Conservation (phyloP, 163 green algal species). For the Scenedesmus sp. region DNA sequence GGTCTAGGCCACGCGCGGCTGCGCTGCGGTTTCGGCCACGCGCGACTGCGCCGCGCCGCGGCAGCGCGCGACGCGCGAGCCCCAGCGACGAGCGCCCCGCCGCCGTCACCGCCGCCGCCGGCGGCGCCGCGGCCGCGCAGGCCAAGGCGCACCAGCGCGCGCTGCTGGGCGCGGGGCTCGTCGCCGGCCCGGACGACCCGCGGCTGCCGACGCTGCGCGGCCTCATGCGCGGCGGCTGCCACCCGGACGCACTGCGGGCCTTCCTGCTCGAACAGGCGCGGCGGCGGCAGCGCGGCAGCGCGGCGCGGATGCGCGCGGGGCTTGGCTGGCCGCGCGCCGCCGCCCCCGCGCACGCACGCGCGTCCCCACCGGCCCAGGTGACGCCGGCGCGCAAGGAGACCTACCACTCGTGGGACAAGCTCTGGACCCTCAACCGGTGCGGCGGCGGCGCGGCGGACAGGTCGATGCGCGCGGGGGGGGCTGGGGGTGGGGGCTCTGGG, state of each 20-base stretch:
- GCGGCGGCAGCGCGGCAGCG: background rate
- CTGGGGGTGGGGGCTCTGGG: no score
- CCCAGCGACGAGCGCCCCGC: no score
- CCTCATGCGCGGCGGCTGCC: constrained; percentile 32
- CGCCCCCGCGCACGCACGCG: background rate
- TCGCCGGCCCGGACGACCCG: constrained; percentile 18
- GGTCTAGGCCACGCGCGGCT: no score
- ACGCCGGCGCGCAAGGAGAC: constrained; percentile 44
- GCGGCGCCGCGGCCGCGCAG: constrained; percentile 8
- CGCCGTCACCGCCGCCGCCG: no score
- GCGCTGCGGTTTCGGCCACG: no score
- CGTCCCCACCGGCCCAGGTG: background rate
- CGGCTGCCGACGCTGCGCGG: constrained; percentile 33
- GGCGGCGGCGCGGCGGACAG: no score
- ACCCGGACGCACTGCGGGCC: constrained; percentile 27
- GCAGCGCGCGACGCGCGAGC: no score
- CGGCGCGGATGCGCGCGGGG: no score
- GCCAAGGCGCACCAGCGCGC: constrained; percentile 36
- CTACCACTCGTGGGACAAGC: constrained; percentile 43
- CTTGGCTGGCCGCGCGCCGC: no score
- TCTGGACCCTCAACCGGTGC: constrained; percentile 47
- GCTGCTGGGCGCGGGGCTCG: constrained; percentile 24
- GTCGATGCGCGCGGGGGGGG: no score
- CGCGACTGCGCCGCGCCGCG: no score
- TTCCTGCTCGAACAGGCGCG: constrained; percentile 42